Evolutionary conservation across 2,329 filamentous ascomycete genomes (phyloP), one percentile per base, ranked within the genome.

Genomic region (Aspergillus nomiae): DNA sequence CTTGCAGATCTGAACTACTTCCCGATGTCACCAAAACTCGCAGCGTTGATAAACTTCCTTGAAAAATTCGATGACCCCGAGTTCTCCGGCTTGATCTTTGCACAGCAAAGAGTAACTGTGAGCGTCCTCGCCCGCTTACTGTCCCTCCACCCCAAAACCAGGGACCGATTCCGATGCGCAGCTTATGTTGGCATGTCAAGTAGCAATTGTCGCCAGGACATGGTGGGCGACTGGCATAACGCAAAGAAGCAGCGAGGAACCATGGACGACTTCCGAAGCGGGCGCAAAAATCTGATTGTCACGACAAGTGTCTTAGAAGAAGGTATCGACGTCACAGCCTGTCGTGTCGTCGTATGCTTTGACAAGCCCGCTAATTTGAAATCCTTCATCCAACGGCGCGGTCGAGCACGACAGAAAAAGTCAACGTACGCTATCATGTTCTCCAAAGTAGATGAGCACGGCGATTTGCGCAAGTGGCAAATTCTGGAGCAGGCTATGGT

Each of bases 401-500:
- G 89, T 2, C 81, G 89, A 64, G 89, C 89, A 19, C 82, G 89
- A 56, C 83, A 84, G 63, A 76, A 82, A 56, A 74, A 82, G 12
- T 90, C 87, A 1, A 83, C 83, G 63, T 85, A 85, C 74, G 71
- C 67, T 1, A 81, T 89, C 2, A 80, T 89, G 65, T 73, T 84
- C 16, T 73, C 82, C 0, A 69, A 63, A 19, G 70, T 78, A 4
- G 69, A 75, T 38, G 71, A 80, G 48, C 60, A 69, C 30, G 67
- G 74, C 3, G 66, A 71, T 51, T 67, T 82, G 2, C 68, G 74
- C 3, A 81, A 85, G 30, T 96, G 92, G 90, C 79, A 86, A 30
- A 71, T 74, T 0, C 81, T 95, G 19, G 94, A 97, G 72, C 74
- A 82, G 3, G 81, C 87, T n/a, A 93, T 97, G 89, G 90, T 88